A percentile compares a stretch with the other conserved stretches of the same genome.
These are phyloP conservation scores for Yarrowia porcina DNA, from an alignment of 805 yeast species.

Conservation along the genomic window DNA sequence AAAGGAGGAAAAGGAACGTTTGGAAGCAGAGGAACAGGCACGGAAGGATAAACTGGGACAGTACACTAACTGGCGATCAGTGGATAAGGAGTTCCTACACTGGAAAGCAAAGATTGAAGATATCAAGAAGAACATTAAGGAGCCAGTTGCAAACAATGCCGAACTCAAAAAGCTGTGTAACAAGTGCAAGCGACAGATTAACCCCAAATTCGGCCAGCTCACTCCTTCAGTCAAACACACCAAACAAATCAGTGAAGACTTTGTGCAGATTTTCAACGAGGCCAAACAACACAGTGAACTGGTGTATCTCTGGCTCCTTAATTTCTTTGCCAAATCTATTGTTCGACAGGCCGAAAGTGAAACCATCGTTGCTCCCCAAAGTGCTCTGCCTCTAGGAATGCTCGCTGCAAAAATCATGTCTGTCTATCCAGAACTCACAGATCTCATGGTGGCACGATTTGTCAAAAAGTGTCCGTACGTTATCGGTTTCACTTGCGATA, in stretches of 20 bases:
- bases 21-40: constrained; percentile 31
- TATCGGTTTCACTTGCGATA: constrained; percentile 72
- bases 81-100: constrained; percentile 34
- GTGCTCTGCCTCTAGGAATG: constrained; percentile 76
- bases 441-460: constrained; percentile 68
- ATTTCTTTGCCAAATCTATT: constrained; percentile 78
- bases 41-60: constrained; percentile 31
- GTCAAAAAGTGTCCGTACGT: constrained; percentile 88
- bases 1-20: constrained; percentile 30
- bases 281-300: constrained; percentile 47
- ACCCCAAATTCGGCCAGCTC: constrained; percentile 88
- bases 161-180: constrained; percentile 16
- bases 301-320: constrained; percentile 70
- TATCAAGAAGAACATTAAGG: constrained; percentile 60
- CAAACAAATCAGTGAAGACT: constrained; percentile 42
- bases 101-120: constrained; percentile 40
- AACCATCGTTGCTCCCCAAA: constrained; percentile 70
- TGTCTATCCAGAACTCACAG: constrained; percentile 50
- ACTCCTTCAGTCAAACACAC: constrained; percentile 69
- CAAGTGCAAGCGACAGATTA: constrained; percentile 68
- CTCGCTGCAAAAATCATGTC: constrained; percentile 55
- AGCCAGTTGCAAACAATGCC: constrained; percentile 44
- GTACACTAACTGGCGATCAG: constrained; percentile 34
- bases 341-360: constrained; percentile 93
- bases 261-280: constrained; percentile 49